Evolutionary conservation across 257 asterid species (phyloP).

Genomic region (Solanum rostratum): DNA sequence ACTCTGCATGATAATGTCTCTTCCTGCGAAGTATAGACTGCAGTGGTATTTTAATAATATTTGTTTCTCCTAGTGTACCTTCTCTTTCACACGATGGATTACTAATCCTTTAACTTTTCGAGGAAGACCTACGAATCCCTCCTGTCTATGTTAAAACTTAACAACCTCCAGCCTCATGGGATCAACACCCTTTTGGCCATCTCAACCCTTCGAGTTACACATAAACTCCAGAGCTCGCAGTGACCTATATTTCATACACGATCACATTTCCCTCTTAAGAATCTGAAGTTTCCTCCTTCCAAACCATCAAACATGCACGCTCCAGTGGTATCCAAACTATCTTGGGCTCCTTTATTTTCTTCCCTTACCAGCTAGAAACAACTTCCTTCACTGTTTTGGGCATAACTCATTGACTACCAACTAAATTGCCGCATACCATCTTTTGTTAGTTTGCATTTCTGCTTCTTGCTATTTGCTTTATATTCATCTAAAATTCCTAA

Average conservation of each 20-base stretch:
- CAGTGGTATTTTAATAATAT: not conserved
- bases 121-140: no score
- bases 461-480: not conserved
- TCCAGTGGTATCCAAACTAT: not conserved
- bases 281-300: not conserved
- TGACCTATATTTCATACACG: not conserved
- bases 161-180: no score
- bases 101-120: no score
- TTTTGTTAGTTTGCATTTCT: not conserved
- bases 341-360: not conserved
- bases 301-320: not conserved
- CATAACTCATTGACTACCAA: not conserved
- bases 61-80: not conserved
- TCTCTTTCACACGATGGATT: not conserved
- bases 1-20: not conserved
- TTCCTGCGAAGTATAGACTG: not conserved
- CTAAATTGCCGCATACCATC: not conserved
- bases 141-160: no score
- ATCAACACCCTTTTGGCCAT: not conserved
- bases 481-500: not conserved
- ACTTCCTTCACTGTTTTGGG: not conserved
- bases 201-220: not conserved
- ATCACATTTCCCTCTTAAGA: not conserved
- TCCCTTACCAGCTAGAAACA: not conserved
- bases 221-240: not conserved